These are phyloP conservation scores for Aureobasidium sp. DNA, from an alignment of 2,329 filamentous ascomycete species.

Conservation along the genomic window DNA sequence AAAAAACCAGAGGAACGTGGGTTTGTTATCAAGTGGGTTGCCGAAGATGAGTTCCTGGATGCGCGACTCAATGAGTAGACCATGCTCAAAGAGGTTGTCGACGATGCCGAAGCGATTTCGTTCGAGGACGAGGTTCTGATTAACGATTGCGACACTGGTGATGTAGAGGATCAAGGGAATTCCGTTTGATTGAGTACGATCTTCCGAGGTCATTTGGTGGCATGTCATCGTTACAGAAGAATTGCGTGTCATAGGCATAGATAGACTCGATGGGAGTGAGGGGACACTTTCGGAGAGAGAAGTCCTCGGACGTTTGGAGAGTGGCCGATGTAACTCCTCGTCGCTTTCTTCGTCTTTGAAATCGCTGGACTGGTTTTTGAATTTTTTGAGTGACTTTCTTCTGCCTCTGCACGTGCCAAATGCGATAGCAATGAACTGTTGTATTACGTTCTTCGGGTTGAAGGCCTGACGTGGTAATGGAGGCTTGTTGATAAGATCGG, in stretches of 20 bases:
- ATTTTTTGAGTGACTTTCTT: too few relatives aligned
- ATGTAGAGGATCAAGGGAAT: not conserved
- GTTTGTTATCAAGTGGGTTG: not conserved
- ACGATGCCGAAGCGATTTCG: not conserved
- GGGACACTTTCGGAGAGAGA: too few relatives aligned
- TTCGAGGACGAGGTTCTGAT: not conserved
- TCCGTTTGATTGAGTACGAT: too few relatives aligned
- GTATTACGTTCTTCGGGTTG: not conserved
- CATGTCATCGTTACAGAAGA: too few relatives aligned
- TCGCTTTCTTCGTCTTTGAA: not conserved
- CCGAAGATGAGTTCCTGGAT: not conserved
- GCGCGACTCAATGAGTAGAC: not conserved
- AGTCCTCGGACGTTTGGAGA: too few relatives aligned
- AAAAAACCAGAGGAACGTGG: not conserved
- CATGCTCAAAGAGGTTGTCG: not conserved
- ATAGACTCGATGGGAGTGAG: too few relatives aligned
- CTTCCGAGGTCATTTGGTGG: too few relatives aligned
- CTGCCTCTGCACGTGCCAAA: not conserved
- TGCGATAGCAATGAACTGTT: not conserved
- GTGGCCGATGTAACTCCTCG: too few relatives aligned
- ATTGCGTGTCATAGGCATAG: too few relatives aligned
- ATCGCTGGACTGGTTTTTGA: too few relatives aligned
- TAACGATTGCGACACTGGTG: not conserved
- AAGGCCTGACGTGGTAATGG: not conserved
- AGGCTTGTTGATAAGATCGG: not conserved